Evolutionary conservation across 2,329 filamentous ascomycete species (phyloP).

Genomic region (Cordyceps farinosa): DNA sequence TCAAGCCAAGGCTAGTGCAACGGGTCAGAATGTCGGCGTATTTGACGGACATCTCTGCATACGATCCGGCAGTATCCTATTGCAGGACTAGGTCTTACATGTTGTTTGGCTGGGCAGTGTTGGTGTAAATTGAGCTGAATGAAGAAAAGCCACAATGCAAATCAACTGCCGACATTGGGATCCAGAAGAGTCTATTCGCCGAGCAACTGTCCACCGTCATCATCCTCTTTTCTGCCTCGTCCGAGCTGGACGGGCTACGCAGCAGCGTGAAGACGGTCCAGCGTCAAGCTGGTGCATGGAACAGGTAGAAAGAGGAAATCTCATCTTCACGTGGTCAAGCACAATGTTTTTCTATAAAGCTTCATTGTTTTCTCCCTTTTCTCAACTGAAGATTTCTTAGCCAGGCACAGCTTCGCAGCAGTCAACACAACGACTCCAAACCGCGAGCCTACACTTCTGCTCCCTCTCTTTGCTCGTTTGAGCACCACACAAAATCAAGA

Average conservation of each 20-base stretch:
- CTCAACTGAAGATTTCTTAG: neutral
- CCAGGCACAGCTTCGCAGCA: neutral
- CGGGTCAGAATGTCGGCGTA: neutral
- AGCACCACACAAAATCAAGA: neutral
- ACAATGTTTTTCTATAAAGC: neutral
- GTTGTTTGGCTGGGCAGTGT: neutral
- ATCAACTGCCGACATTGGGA: neutral
- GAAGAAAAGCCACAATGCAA: neutral
- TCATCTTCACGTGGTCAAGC: neutral
- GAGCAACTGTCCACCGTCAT: neutral
- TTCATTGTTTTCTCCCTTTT: neutral
- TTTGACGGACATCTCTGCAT: neutral
- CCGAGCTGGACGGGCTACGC: neutral
- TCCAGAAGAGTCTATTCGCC: neutral
- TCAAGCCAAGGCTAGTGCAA: neutral
- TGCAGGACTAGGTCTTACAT: conserved; percentile 6
- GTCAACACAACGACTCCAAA: neutral
- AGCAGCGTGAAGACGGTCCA: neutral
- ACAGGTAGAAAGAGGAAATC: neutral
- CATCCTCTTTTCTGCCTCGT: neutral
- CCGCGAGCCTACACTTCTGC: neutral
- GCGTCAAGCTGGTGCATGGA: neutral
- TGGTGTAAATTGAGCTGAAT: neutral
- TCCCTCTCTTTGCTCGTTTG: neutral
- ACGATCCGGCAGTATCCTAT: neutral